These are phyloP conservation scores for Lavandula angustifolia DNA, from an alignment of 257 asterid genomes.

Conservation along the genomic window DNA sequence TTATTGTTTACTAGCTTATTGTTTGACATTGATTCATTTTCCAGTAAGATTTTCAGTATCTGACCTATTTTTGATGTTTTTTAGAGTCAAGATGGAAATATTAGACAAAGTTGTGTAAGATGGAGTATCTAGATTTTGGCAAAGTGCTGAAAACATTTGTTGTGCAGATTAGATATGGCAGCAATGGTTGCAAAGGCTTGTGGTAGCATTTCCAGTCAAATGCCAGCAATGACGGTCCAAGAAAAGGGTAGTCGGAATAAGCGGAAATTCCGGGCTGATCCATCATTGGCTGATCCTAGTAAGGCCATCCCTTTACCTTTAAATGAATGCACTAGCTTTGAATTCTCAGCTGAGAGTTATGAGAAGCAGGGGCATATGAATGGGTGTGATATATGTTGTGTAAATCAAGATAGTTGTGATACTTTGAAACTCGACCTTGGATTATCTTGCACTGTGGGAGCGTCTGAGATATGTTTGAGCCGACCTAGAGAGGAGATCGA, in stretches of 20 bases:
- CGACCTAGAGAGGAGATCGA: slow-evolving; percentile 52
- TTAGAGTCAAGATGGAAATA: slow-evolving; percentile 23
- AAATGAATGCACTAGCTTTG: slow-evolving; percentile 63
- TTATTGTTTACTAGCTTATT: slow-evolving; percentile 5
- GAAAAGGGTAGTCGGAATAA: slow-evolving; percentile 90
- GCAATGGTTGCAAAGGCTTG: slow-evolving; percentile 76
- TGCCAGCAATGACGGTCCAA: slow-evolving; percentile 58
- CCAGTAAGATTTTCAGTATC: slow-evolving; percentile 31
- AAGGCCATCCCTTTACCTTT: slow-evolving; percentile 57
- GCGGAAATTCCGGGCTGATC: slow-evolving; percentile 92
- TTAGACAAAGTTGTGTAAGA: slow-evolving; percentile 26
- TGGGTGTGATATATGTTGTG: slow-evolving; percentile 62
- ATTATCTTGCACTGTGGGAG: slow-evolving; percentile 60
- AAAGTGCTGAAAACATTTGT: slow-evolving; percentile 34
- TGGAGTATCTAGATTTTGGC: slow-evolving; percentile 31
- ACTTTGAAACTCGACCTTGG: slow-evolving; percentile 78
- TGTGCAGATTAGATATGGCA: slow-evolving; percentile 71
- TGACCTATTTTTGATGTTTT: slow-evolving; percentile 13
- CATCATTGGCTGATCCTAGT: slow-evolving; percentile 60
- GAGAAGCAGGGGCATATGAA: slow-evolving; percentile 48
- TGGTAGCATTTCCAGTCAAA: slow-evolving; percentile 62
- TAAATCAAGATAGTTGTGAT: slow-evolving; percentile 54
- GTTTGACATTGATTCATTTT: slow-evolving; percentile 23
- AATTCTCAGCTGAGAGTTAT: slow-evolving; percentile 75
- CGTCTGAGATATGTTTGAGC: slow-evolving; percentile 49